These are phyloP conservation scores for Chrysanthemum seticuspe DNA, from an alignment of 129 eudicot genomes.

Conservation along the genomic window DNA sequence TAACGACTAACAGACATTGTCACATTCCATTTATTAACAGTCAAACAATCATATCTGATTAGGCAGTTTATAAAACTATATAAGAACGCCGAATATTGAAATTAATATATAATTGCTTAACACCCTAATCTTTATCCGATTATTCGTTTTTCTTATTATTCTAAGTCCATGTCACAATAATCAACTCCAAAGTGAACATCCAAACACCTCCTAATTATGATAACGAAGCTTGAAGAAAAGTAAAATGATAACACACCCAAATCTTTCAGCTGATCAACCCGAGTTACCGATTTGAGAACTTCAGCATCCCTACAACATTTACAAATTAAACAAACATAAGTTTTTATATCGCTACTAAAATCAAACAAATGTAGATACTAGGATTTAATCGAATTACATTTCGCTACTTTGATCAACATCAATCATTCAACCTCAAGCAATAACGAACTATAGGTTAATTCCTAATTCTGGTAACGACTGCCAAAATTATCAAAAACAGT, in stretches of 20 bases:
- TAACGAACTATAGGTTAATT: no score
- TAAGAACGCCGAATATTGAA: neutral
- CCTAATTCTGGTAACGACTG: no score
- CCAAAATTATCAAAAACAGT: no score
- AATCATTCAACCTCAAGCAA: no score
- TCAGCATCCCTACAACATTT: slow-evolving; percentile 73
- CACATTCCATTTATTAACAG: neutral
- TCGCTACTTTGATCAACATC: slow-evolving; percentile 72
- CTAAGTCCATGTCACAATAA: neutral
- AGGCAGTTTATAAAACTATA: neutral
- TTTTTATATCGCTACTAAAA: neutral
- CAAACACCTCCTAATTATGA: neutral
- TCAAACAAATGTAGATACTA: neutral
- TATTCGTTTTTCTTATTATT: neutral
- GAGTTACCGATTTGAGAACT: slow-evolving; percentile 76
- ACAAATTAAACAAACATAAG: neutral
- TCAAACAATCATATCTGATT: neutral
- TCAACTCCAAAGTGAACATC: neutral
- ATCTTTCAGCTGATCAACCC: slow-evolving; percentile 85
- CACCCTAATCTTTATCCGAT: neutral
- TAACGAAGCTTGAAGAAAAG: no score
- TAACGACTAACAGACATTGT: neutral
- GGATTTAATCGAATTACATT: slow-evolving; percentile 39
- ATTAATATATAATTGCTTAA: neutral
- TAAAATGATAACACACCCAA: slow-evolving; percentile 40